phyloP scores from a whole-genome alignment of 768 basidiomycete species.

The Plicaturopsis crispa region DNA sequence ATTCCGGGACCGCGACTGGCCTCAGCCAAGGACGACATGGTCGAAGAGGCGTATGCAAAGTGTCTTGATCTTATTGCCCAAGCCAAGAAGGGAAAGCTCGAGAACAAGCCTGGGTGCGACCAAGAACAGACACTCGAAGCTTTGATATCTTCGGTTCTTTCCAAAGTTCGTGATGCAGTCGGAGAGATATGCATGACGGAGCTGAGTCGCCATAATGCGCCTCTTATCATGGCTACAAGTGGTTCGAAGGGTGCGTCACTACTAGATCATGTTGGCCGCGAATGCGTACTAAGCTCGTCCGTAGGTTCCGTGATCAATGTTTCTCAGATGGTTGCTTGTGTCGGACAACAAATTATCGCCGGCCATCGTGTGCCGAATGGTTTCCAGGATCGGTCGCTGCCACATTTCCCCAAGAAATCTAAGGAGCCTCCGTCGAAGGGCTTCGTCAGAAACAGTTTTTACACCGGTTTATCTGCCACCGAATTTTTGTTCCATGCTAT shows the following conservation, averaged over 20 bases:
- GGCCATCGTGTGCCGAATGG: conserved; percentile 98
- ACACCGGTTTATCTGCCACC: conserved; percentile 81
- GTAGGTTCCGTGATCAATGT: conserved; percentile 99
- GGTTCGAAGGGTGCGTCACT: conserved; percentile 82
- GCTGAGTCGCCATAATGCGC: conserved; percentile 94
- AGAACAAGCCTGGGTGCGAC: conserved; percentile 96
- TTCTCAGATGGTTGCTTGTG: conserved; percentile 99
- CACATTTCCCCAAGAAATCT: conserved; percentile 96
- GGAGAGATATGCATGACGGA: conserved; percentile 98
- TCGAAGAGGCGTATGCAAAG: conserved; percentile 81
- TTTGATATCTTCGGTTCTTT: conserved; percentile 88
- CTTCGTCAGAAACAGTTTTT: conserved; percentile 97
- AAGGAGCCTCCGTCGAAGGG: conserved; percentile 96
- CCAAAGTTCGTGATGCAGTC: conserved; percentile 91
- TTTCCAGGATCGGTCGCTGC: conserved; percentile 98
- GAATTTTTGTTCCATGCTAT: conserved; percentile 99
- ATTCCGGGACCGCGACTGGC: conserved; percentile 88
- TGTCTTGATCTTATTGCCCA: conserved; percentile 83
- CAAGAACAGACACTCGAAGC: conserved; percentile 97
- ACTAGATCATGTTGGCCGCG: background rate
- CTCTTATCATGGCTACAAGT: conserved; percentile 98
- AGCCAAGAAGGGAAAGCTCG: conserved; percentile 86
- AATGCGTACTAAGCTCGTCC: background rate
- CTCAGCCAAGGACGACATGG: conserved; percentile 74
- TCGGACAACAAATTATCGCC: conserved; percentile 97